These are phyloP conservation scores for Russula sp. DNA, from an alignment of 768 basidiomycete species.

Conservation along the genomic window DNA sequence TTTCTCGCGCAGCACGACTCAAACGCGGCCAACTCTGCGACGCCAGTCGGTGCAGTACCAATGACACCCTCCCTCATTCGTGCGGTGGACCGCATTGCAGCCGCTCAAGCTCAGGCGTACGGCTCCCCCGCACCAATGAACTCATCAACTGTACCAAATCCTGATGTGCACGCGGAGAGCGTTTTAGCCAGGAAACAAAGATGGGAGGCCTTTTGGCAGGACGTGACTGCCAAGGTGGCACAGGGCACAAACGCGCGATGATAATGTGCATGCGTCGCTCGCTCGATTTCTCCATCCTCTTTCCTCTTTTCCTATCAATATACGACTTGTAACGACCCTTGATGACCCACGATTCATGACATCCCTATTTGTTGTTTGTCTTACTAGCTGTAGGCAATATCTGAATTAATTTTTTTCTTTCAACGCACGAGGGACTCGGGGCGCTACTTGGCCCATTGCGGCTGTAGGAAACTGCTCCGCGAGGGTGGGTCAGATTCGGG, in stretches of 20 bases:
- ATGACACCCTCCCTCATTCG: slow-evolving; percentile 60
- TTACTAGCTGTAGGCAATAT: slow-evolving; percentile 16
- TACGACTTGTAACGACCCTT: slow-evolving; percentile 15
- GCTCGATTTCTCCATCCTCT: not conserved
- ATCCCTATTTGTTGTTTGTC: slow-evolving; percentile 10
- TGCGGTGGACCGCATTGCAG: slow-evolving; percentile 53
- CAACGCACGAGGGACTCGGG: not conserved
- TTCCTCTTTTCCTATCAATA: not conserved
- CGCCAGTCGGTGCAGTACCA: slow-evolving; percentile 41
- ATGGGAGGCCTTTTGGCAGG: slow-evolving; percentile 21
- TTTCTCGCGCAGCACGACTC: slow-evolving; percentile 41
- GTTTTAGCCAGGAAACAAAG: slow-evolving; percentile 5
- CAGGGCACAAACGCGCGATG: slow-evolving; percentile 5
- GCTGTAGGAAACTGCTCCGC: not conserved
- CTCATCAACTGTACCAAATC: not conserved
- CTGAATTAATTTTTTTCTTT: not conserved
- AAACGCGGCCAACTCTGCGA: not conserved
- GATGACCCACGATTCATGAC: slow-evolving; percentile 14
- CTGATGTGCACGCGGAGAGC: not conserved
- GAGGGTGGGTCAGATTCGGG: not conserved
- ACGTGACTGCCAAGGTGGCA: slow-evolving; percentile 16
- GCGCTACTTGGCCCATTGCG: not conserved
- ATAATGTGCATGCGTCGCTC: not conserved
- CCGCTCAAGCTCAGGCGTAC: slow-evolving; percentile 38
- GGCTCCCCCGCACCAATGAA: not conserved